Percentiles rank a stretch among this genome's conserved stretches.
Conservation (phyloP, 148 eudicot species). For the Camellia japonica region DNA sequence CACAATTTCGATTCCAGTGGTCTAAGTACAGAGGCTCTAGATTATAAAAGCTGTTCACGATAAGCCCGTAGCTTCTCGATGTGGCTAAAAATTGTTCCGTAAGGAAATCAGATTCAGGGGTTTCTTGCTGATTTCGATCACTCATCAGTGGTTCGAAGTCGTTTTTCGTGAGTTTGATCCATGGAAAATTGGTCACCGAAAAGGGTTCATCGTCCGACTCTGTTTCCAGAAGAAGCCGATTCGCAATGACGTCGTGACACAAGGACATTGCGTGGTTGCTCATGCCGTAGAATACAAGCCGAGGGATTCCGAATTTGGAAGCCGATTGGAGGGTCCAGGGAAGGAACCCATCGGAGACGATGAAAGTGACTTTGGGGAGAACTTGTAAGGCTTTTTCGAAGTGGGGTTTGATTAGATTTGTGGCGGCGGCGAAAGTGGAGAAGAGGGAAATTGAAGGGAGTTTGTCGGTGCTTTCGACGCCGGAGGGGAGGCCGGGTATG, state of each 20-base stretch:
- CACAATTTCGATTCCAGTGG: conserved; percentile 18
- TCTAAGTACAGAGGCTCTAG: conserved; percentile 46
- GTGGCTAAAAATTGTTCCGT: conserved; percentile 20
- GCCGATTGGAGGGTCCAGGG: conserved; percentile 55
- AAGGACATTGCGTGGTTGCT: conserved; percentile 24
- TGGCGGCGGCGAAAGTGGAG: conserved; percentile 33
- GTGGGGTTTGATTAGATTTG: conserved; percentile 36
- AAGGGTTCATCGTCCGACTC: conserved; percentile 39
- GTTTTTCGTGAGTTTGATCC: conserved; percentile 46
- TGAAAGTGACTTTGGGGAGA: conserved; percentile 28
- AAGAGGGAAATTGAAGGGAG: conserved; percentile 62
- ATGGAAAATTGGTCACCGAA: conserved; percentile 36
- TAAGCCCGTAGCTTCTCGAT: conserved; percentile 34
- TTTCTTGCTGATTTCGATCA: conserved; percentile 29
- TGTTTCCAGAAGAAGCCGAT: conserved; percentile 15
- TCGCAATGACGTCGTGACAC: neutral
- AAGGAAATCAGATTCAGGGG: conserved; percentile 30
- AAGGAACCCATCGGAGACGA: conserved; percentile 62
- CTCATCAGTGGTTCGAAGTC: conserved; percentile 33
- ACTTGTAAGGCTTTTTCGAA: conserved; percentile 43
- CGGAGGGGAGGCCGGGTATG: conserved; percentile 24
- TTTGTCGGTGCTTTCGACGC: conserved; percentile 62
- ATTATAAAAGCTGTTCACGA: conserved; percentile 53
- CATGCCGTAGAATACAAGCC: conserved; percentile 50
- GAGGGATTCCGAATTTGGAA: conserved; percentile 39